Conservation (phyloP, 768 basidiomycete species). For the Pleurotus salmoneostramineus region DNA sequence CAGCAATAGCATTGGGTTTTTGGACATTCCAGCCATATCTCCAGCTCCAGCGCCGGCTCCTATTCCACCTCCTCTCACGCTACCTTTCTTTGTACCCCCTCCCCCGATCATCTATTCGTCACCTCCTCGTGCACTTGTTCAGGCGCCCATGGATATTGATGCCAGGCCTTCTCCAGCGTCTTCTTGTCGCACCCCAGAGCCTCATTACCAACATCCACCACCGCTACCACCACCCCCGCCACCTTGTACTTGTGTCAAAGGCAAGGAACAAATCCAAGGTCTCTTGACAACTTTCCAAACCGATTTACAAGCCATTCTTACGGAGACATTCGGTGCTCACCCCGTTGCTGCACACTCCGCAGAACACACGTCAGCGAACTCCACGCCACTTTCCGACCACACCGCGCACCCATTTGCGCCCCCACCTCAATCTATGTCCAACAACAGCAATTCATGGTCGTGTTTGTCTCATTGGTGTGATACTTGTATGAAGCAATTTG, state of each 20-base stretch:
- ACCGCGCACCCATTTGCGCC: conserved; percentile 8
- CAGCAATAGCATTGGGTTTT: conserved; percentile 5
- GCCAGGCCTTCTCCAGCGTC: conserved; percentile 7
- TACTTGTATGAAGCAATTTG: conserved; percentile 26
- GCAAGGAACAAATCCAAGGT: conserved; percentile 43
- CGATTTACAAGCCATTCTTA: conserved; percentile 46
- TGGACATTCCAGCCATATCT: conserved; percentile 8
- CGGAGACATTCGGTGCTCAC: conserved; percentile 25
- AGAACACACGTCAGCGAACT: neutral
- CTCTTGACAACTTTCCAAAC: conserved; percentile 49
- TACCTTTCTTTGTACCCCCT: conserved; percentile 27
- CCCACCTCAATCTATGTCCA: conserved; percentile 4
- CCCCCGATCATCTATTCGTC: conserved; percentile 30
- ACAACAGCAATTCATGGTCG: conserved; percentile 12
- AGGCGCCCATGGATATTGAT: conserved; percentile 19
- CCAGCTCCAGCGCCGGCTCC: conserved; percentile 7
- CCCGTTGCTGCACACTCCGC: conserved; percentile 9
- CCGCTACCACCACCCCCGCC: conserved; percentile 7
- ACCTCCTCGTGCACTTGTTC: conserved; percentile 18
- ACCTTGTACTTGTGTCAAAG: conserved; percentile 43
- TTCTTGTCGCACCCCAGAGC: neutral
- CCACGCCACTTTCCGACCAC: conserved; percentile 5
- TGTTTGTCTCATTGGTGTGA: conserved; percentile 27
- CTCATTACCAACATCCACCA: neutral
- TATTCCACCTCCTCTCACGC: conserved; percentile 13